Percentiles rank a stretch among this genome's conserved stretches.
Conservation (phyloP, 2,329 filamentous ascomycete species). For the Septoria linicola region DNA sequence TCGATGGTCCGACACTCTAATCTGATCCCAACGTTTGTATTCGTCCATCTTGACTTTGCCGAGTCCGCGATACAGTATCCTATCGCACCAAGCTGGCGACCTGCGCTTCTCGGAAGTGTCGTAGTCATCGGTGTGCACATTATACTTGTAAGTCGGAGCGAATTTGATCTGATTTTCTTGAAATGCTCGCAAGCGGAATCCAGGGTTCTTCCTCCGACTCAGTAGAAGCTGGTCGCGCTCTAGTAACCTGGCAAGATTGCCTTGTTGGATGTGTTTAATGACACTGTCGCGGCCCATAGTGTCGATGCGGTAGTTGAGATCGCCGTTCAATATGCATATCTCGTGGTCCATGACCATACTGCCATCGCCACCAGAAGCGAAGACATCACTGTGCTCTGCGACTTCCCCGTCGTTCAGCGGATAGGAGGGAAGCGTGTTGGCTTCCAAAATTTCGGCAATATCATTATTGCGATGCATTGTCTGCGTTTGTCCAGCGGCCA, state of each 20-base stretch:
- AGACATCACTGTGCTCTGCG: constrained; percentile 69
- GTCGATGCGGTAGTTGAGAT: constrained; percentile 97
- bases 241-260: constrained; percentile 80
- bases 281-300: constrained; percentile 94
- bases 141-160: constrained; percentile 97
- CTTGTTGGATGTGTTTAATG: constrained; percentile 75
- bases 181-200: constrained; percentile 84
- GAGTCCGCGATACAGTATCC: constrained; percentile 78
- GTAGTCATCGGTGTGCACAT: constrained; percentile 90
- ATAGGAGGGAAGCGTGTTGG: constrained; percentile 64
- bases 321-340: constrained; percentile 93
- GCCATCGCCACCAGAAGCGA: constrained; percentile 88
- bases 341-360: constrained; percentile 95
- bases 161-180: constrained; percentile 89
- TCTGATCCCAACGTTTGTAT: constrained; percentile 78
- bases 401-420: constrained; percentile 52
- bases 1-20: constrained; percentile 86
- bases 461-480: constrained; percentile 91
- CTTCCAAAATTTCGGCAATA: constrained; percentile 83
- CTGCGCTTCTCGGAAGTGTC: constrained; percentile 87
- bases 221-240: constrained; percentile 92
- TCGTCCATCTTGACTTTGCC: constrained; percentile 83
- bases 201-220: constrained; percentile 82
- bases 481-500: constrained; percentile 89
- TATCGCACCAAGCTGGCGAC: constrained; percentile 94